Evolutionary conservation across 257 asterid genomes (phyloP).

Genomic region (Fraxinus pennsylvanica): DNA sequence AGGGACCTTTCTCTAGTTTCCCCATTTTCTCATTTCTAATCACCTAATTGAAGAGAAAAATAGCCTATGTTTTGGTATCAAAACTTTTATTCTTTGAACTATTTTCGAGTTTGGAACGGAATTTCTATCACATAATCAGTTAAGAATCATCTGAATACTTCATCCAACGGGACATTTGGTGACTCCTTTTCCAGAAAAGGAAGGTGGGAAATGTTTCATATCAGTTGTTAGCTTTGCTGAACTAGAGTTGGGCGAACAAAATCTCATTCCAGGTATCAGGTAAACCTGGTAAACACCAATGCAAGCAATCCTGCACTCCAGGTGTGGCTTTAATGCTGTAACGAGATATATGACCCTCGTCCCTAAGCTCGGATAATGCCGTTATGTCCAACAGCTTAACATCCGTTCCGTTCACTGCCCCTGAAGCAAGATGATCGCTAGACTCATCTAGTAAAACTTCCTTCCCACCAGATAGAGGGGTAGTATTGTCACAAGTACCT

Average conservation of each 20-base stretch:
- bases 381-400: slow-evolving; percentile 74
- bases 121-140: neutral
- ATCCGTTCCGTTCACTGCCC: slow-evolving; percentile 64
- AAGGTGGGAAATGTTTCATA: neutral
- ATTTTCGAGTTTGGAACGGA: neutral
- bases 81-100: neutral
- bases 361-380: slow-evolving; percentile 78
- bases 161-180: neutral
- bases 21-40: neutral
- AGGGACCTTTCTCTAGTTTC: neutral
- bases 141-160: neutral
- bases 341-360: slow-evolving; percentile 91
- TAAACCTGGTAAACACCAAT: slow-evolving; percentile 94
- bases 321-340: slow-evolving; percentile 79
- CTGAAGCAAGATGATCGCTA: slow-evolving; percentile 63
- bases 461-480: slow-evolving; percentile 62
- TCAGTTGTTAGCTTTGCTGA: neutral
- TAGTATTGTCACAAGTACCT: slow-evolving; percentile 84
- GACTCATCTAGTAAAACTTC: slow-evolving; percentile 70
- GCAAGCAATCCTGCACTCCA: slow-evolving; percentile 89
- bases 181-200: neutral
- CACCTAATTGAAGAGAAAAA: neutral
- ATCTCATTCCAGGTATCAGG: slow-evolving; percentile 95
- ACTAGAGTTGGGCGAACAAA: slow-evolving; percentile 61
- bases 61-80: neutral